Evolutionary conservation across 1,284 basidiomycete genomes (phyloP).

Genomic region (Ganoderma resinaceum): DNA sequence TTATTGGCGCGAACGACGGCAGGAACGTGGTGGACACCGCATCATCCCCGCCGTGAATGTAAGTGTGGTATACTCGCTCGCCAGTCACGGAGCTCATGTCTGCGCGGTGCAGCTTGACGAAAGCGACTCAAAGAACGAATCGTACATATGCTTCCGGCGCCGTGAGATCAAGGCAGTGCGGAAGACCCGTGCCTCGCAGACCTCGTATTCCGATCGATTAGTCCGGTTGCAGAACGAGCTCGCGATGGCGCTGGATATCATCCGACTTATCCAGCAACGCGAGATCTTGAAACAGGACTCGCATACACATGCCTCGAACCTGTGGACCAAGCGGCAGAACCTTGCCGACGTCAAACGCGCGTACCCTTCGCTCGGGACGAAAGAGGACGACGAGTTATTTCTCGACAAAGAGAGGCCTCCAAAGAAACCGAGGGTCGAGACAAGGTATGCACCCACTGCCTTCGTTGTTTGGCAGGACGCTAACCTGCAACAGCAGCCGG

Average conservation of each 20-base stretch:
- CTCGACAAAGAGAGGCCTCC: conserved; percentile 75
- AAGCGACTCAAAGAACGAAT: conserved; percentile 89
- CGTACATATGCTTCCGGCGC: conserved; percentile 97
- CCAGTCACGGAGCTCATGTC: neutral
- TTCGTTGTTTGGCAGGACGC: neutral
- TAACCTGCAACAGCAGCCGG: conserved; percentile 43
- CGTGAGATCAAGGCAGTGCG: conserved; percentile 94
- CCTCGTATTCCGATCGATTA: conserved; percentile 88
- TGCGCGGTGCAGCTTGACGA: conserved; percentile 77
- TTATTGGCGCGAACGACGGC: conserved; percentile 42
- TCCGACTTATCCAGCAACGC: conserved; percentile 71
- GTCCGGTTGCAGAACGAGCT: conserved; percentile 84
- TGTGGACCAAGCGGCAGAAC: conserved; percentile 84
- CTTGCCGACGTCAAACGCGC: conserved; percentile 85
- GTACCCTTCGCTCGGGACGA: conserved; percentile 70
- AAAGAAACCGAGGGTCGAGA: conserved; percentile 60
- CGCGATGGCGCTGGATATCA: conserved; percentile 74
- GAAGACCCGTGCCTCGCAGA: conserved; percentile 93
- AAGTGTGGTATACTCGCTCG: conserved; percentile 11
- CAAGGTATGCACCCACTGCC: conserved; percentile 50
- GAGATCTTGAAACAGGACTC: conserved; percentile 80
- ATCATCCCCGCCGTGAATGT: conserved; percentile 44
- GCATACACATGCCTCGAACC: conserved; percentile 61
- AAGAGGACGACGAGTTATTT: conserved; percentile 85
- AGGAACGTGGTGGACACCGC: conserved; percentile 40